phyloP scores from a whole-genome alignment of 805 yeast genomes.

The Candida pini region DNA sequence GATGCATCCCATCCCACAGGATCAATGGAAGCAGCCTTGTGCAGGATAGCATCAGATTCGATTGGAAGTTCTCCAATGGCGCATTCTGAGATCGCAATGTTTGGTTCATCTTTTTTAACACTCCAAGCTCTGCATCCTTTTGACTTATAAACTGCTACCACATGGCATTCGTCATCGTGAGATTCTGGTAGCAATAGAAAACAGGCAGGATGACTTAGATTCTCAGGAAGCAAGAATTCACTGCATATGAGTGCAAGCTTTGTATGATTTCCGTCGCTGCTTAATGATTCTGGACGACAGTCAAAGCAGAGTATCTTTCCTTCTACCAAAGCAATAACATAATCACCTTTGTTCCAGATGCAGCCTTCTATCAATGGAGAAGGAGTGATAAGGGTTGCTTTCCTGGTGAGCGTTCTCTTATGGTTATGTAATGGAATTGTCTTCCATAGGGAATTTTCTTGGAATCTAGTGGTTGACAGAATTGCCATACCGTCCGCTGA shows the following conservation, averaged over 20 bases:
- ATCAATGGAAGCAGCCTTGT: constrained; percentile 46
- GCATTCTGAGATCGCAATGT: constrained; percentile 25
- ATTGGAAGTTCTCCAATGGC: constrained; percentile 31
- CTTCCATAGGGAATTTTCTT: constrained; percentile 58
- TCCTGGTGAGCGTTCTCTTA: constrained; percentile 28
- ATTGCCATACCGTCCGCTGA: constrained; percentile 62
- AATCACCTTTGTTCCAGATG: constrained; percentile 41
- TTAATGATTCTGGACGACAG: constrained; percentile 32
- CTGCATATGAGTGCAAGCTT: constrained; percentile 20
- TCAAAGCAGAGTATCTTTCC: constrained; percentile 55
- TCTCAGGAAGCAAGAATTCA: constrained; percentile 3
- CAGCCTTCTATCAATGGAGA: constrained; percentile 43
- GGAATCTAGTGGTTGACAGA: constrained; percentile 55
- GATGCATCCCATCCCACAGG: constrained; percentile 53
- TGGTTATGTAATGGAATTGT: constrained; percentile 30
- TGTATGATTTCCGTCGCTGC: constrained; percentile 13
- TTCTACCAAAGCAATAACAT: constrained; percentile 41
- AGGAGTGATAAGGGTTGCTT: constrained; percentile 35
- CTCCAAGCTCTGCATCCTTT: constrained; percentile 37
- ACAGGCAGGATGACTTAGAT: constrained; percentile 16
- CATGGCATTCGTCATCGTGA: constrained; percentile 29
- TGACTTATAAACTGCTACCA: constrained; percentile 45
- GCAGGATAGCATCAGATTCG: constrained; percentile 23
- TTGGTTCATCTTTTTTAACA: constrained; percentile 22
- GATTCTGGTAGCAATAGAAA: constrained; percentile 34